Evolutionary conservation across 2,329 filamentous ascomycete genomes (phyloP), one percentile per base, ranked within the genome.

Genomic region (Claviceps pazoutovae): DNA sequence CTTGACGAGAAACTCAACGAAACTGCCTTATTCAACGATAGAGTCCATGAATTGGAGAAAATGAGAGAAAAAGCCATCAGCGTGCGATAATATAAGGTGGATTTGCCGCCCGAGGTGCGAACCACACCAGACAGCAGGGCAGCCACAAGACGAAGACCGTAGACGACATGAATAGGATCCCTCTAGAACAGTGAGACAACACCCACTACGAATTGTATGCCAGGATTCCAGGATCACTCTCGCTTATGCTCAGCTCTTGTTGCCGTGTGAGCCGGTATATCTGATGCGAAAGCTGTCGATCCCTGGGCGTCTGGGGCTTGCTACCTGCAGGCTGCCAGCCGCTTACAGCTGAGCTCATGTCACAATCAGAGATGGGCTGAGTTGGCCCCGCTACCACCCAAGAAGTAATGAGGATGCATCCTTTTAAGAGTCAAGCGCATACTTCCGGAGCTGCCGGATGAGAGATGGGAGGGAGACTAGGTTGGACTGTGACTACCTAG

Each of bases 221-320:
- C 26, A 8, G 26, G 26, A 1, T 30, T 30, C 7, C 26, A 30
- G 26, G 26, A 30, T 30, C 26, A 30, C 7, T 30, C 7, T 19
- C 16, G 42, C 14, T 43, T 37, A 55, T 74, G 61, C 60, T 76
- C 74, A 56, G 75, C 74, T 0, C 55, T 59, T 1, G 70, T 72
- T 64, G 78, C 74, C 8, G 59, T 60, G 53, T 78, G 74, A 2
- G 74, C 69, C 3, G 72, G 53, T 26, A 79, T 55, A 51, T 74
- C 74, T 0, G 66, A 64, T 0, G 71, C 57, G 51, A 71, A 74
- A 1, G 60, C 61, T 56, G 69, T 72, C 0, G 69, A 74, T 2
- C 61, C 57, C 26, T 64, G 64, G 14, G 46, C 1, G 61, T 57
- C 30, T 64, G 64, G 16, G 46, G 26, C 26, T 46, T 23, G 0